Base-by-base conservation (phyloP, 225 moss, liverwort and hornwort species). In the Pseudoscleropodium purum region DNA sequence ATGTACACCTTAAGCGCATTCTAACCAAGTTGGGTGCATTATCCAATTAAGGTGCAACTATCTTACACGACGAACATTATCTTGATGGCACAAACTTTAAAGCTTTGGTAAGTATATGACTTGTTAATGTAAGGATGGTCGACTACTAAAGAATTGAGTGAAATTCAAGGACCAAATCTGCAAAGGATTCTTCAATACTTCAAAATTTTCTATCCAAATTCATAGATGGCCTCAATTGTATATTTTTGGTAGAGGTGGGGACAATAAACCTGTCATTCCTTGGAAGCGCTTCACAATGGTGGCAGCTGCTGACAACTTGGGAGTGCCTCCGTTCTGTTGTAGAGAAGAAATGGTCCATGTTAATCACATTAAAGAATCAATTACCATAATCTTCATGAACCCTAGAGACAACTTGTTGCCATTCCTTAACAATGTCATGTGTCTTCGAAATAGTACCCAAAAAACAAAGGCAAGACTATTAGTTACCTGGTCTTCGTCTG, bases 231-330 rank as follows among this genome's bases (percentile, higher is more conserved):
- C 26, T 47, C 13, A 34, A 63, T 7, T 57, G 45, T 2, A 4
- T 10, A 15, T 7, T 63, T 82, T 51, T 49, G 19, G 37, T 39
- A 9, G 33, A 41, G 74, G 45, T 62, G 45, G 34, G 43, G 24
- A 21, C 19, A 87, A 84, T 65, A 45, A 79, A 92, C 94, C 87
- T 89, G 97, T 92, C 82, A 97, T 95, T 26, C 93, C 99, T 52
- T 97, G 99, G 79, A 99, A 93, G 81, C 99, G 96, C 90, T 97
- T 99, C 85, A 97, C 95, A 73, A 99, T 94, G 36, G 93, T 95
- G 85, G 96, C 97, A 81, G 98, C 98, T 31, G 96, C 88, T 72
- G 97, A 96, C 67, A 97, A 82, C 91, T 97, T 99, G 65, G 90
- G 86, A 75, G 91, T 89, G 74, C 93, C 95, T 90, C 90, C 94